Conservation (phyloP, 345 rosid genomes). For the Eucalyptus pauciflora region DNA sequence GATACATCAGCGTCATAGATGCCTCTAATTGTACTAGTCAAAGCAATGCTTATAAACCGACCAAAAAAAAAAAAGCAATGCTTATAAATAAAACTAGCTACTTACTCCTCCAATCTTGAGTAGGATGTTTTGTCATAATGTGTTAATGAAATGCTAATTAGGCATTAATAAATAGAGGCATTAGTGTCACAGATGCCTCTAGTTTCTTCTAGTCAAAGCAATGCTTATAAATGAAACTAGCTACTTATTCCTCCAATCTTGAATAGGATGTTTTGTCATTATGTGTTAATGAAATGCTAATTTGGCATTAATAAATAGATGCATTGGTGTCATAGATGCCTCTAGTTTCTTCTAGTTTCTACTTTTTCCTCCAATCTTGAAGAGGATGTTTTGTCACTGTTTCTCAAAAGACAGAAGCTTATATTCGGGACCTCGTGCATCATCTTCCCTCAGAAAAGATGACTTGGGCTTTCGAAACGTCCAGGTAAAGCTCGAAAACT, state of each 20-base stretch:
- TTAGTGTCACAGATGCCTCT: not conserved
- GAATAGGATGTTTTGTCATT: not conserved
- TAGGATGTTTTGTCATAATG: not conserved
- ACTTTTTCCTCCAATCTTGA: not conserved
- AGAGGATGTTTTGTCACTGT: not conserved
- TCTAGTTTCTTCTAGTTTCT: too few relatives aligned
- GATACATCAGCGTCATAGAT: accelerated
- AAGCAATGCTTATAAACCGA: not conserved
- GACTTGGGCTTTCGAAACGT: not conserved
- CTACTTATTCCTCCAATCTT: not conserved
- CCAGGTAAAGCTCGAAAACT: too few relatives aligned
- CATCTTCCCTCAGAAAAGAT: not conserved
- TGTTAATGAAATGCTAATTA: not conserved
- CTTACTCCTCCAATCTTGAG: not conserved
- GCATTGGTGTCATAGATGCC: too few relatives aligned
- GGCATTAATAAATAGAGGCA: not conserved
- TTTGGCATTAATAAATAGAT: too few relatives aligned
- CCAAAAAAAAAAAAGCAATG: not conserved
- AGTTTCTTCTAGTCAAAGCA: not conserved
- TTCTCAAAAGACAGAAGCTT: not conserved
- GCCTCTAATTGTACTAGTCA: not conserved
- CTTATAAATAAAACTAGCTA: not conserved
- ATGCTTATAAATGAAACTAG: not conserved
- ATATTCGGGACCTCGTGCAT: not conserved
- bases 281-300: too few relatives aligned